Conservation (phyloP, 805 yeast genomes). For the Yamadazyma philogaea region DNA sequence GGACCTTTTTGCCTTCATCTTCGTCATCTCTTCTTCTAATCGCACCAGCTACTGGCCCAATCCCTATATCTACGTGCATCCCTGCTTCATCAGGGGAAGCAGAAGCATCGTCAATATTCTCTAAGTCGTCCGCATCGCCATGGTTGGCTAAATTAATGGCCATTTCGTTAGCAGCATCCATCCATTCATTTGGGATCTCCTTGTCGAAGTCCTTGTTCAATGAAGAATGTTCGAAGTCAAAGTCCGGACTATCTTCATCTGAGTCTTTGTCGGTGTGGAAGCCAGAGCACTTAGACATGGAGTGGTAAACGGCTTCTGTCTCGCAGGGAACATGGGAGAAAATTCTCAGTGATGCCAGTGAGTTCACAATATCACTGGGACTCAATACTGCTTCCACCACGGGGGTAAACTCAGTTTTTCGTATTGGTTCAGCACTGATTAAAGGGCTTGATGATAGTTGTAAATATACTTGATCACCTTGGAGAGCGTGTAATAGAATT, state of each 20-base stretch:
- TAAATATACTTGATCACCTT: constrained; percentile 22
- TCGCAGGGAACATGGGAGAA: constrained; percentile 6
- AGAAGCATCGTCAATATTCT: constrained; percentile 10
- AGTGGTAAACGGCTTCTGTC: constrained; percentile 22
- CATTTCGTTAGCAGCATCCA: not conserved
- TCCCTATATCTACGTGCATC: constrained; percentile 42
- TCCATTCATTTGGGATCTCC: constrained; percentile 13
- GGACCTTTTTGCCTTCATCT: constrained; percentile 9
- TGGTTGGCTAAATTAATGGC: constrained; percentile 14
- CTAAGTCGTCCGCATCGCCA: constrained; percentile 31
- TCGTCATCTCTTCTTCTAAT: constrained; percentile 27
- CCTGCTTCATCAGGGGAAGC: constrained; percentile 29
- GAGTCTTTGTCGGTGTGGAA: constrained; percentile 30
- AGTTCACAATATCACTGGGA: not conserved
- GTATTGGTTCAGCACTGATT: constrained; percentile 1
- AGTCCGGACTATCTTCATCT: constrained; percentile 17
- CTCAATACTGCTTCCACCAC: constrained; percentile 1
- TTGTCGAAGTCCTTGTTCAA: constrained; percentile 12
- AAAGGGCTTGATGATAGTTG: constrained; percentile 27
- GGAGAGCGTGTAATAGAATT: constrained; percentile 33
- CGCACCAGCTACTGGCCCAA: constrained; percentile 32
- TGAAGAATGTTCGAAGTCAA: constrained; percentile 14
- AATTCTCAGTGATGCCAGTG: not conserved
- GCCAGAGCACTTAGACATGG: constrained; percentile 37
- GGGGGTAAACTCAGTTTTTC: constrained; percentile 3